phyloP scores from a whole-genome alignment of 768 basidiomycete species.

The Ephemerocybe angulata region DNA sequence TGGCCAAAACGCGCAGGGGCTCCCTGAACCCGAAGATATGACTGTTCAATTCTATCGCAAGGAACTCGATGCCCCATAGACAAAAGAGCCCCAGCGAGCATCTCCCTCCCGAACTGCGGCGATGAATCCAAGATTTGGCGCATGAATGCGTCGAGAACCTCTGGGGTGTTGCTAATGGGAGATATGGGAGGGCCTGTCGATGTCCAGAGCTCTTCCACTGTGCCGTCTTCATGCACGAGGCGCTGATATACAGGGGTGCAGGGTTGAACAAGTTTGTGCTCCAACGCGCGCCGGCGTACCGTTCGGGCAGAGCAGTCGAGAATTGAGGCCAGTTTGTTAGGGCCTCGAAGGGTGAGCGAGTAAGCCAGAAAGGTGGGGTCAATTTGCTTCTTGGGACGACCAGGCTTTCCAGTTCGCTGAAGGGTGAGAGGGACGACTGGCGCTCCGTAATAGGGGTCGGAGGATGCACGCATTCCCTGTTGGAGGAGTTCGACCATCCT shows the following conservation, averaged over 20 bases:
- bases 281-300: not conserved
- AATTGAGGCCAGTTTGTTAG: not conserved
- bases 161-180: not conserved
- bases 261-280: not conserved
- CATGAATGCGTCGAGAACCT: not conserved
- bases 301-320: not conserved
- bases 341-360: not conserved
- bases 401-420: not conserved
- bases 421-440: not conserved
- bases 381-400: not conserved
- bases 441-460: not conserved
- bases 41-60: slow-evolving; percentile 13
- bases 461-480: not conserved
- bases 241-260: not conserved
- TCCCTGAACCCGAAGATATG: slow-evolving; percentile 19
- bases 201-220: not conserved
- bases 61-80: slow-evolving; percentile 16
- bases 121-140: slow-evolving; percentile 13
- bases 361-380: not conserved
- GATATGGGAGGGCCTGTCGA: not conserved
- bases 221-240: not conserved
- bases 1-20: slow-evolving; percentile 11
- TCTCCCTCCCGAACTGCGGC: slow-evolving; percentile 19
- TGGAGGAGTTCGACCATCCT: not conserved
- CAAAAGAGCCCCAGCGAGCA: slow-evolving; percentile 20